Evolutionary conservation across 352 stramenopile species (phyloP).

Genomic region (Globisporangium ultimum): DNA sequence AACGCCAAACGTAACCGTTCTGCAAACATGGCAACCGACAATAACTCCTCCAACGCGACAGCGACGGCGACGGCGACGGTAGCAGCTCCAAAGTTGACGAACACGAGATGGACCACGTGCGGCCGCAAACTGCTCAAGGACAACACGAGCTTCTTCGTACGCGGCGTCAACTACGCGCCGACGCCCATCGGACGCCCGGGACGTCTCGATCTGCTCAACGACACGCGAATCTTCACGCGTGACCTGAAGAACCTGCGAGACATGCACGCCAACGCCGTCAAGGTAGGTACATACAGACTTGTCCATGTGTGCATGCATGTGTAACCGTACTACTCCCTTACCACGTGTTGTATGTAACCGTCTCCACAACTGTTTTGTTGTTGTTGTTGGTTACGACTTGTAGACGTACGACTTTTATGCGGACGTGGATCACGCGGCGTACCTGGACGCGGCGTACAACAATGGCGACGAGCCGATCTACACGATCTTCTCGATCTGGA

Average conservation of each 20-base stretch:
- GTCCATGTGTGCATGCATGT: not conserved
- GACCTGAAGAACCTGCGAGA: constrained; percentile 62
- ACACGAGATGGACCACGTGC: constrained; percentile 61
- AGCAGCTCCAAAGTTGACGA: constrained; percentile 5
- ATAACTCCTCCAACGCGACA: not conserved
- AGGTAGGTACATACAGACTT: constrained; percentile 9
- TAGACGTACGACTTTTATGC: constrained; percentile 63
- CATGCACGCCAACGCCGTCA: constrained; percentile 75
- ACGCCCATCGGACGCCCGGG: constrained; percentile 56
- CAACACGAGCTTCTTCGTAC: constrained; percentile 58
- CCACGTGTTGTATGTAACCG: not conserved
- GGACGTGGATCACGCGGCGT: constrained; percentile 42
- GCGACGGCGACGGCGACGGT: too few relatives aligned
- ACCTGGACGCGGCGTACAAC: constrained; percentile 66
- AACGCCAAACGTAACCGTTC: not conserved
- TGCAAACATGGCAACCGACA: not conserved
- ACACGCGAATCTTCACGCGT: constrained; percentile 50
- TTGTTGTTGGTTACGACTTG: not conserved
- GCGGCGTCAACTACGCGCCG: constrained; percentile 70
- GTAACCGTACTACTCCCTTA: too few relatives aligned
- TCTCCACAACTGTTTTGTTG: not conserved
- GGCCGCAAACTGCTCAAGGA: constrained; percentile 61
- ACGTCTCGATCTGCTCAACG: constrained; percentile 50
- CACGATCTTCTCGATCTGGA: constrained; percentile 75
- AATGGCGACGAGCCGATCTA: constrained; percentile 47